Conservation (phyloP, 495 filamentous ascomycete genomes). For the Tuber indicum region DNA sequence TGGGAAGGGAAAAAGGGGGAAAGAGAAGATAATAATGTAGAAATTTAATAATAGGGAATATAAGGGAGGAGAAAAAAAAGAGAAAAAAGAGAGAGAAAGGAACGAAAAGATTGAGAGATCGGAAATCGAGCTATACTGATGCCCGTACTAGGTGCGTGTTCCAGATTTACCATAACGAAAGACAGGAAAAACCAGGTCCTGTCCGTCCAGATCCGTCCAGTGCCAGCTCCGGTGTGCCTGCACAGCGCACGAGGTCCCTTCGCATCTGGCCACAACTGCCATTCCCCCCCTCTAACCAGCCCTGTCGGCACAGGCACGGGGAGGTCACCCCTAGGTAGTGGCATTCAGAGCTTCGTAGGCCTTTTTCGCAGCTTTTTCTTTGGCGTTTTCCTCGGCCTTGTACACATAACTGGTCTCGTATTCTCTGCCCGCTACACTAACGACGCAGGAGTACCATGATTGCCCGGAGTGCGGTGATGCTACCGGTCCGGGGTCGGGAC, state of each 20-base stretch:
- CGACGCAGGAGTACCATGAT: constrained; percentile 41
- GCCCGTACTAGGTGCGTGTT: constrained; percentile 9
- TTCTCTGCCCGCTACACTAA: constrained; percentile 36
- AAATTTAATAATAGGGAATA: not conserved
- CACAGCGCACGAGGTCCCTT: constrained; percentile 23
- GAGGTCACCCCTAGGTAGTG: constrained; percentile 22
- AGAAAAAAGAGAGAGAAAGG: constrained; percentile 12
- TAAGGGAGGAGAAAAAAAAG: not conserved
- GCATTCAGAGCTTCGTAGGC: constrained; percentile 38
- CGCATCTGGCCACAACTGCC: constrained; percentile 21
- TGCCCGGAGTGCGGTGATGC: constrained; percentile 31
- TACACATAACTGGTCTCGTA: constrained; percentile 40
- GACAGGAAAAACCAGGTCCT: constrained; percentile 29
- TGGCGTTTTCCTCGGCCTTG: constrained; percentile 40
- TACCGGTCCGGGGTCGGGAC: constrained; percentile 27
- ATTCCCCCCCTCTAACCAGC: constrained; percentile 31
- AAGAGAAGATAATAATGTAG: constrained; percentile 5
- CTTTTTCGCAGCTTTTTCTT: constrained; percentile 40
- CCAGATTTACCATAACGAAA: constrained; percentile 21
- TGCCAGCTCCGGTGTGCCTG: constrained; percentile 31
- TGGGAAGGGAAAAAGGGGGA: not conserved
- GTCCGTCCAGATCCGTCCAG: constrained; percentile 18
- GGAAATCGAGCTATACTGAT: constrained; percentile 11
- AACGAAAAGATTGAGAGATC: constrained; percentile 15
- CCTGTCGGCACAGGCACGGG: constrained; percentile 22